Conservation (phyloP, 2,329 filamentous ascomycete species). For the Ilyonectria destructans region DNA sequence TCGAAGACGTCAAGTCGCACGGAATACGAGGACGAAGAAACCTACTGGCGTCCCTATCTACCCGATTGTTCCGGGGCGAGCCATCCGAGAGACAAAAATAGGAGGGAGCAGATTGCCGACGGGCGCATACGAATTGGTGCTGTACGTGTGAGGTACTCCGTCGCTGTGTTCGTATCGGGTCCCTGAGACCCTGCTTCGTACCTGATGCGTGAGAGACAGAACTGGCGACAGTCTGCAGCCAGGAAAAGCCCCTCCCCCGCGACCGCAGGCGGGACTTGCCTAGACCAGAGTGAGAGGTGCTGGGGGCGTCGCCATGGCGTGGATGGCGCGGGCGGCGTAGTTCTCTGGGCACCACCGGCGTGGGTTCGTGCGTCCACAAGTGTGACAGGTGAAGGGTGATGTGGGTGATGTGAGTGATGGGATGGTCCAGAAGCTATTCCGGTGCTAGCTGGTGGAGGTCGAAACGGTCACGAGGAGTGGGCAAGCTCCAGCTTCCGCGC, state of each 20-base stretch:
- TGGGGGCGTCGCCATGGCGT: slow-evolving; percentile 30
- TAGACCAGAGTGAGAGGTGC: slow-evolving; percentile 27
- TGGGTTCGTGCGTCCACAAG: background rate
- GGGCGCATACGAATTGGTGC: slow-evolving; percentile 16
- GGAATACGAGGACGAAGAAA: slow-evolving; percentile 7
- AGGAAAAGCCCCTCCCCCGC: slow-evolving; percentile 23
- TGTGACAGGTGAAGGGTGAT: background rate
- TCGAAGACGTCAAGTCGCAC: background rate
- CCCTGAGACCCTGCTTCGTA: slow-evolving; percentile 7
- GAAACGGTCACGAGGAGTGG: slow-evolving; percentile 14
- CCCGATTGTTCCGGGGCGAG: slow-evolving; percentile 26
- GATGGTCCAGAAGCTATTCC: slow-evolving; percentile 1
- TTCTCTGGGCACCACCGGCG: background rate
- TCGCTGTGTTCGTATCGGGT: slow-evolving; percentile 13
- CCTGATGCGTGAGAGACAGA: slow-evolving; percentile 15
- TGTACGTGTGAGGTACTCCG: background rate
- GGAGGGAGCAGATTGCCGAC: slow-evolving; percentile 30
- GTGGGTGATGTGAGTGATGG: slow-evolving; percentile 8
- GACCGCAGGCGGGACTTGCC: slow-evolving; percentile 8
- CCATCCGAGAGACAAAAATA: slow-evolving; percentile 31
- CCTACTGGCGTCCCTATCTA: background rate
- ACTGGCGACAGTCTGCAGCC: slow-evolving; percentile 12
- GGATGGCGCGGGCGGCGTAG: slow-evolving; percentile 19
- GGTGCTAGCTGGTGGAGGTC: slow-evolving; percentile 5
- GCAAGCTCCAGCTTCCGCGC: slow-evolving; percentile 1